A percentile compares a stretch with the other conserved stretches of the same genome.
Conservation (phyloP, 345 rosid genomes). For the Salix exigua region DNA sequence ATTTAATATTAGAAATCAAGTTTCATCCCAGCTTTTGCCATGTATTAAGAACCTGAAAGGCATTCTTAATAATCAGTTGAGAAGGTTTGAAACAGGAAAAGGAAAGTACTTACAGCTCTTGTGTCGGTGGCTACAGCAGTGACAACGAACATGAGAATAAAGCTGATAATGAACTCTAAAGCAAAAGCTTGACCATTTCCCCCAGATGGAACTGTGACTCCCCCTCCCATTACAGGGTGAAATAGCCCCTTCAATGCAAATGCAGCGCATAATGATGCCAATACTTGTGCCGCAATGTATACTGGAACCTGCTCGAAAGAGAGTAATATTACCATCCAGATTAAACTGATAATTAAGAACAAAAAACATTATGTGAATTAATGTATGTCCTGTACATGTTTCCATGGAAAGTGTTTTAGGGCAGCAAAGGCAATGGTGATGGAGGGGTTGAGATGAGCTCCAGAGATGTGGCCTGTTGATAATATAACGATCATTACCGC, state of each 20-base stretch:
- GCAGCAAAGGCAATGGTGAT: slow-evolving; percentile 76
- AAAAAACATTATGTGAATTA: not conserved
- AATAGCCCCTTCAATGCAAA: slow-evolving; percentile 63
- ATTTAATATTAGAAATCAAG: too few relatives aligned
- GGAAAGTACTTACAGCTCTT: slow-evolving; percentile 55
- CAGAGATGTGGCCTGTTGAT: slow-evolving; percentile 82
- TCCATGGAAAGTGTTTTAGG: slow-evolving; percentile 79
- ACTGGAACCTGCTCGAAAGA: slow-evolving; percentile 48
- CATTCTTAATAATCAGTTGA: too few relatives aligned
- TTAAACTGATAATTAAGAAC: not conserved
- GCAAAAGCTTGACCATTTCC: slow-evolving; percentile 65
- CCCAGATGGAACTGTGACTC: slow-evolving; percentile 71
- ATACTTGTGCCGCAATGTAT: slow-evolving; percentile 64
- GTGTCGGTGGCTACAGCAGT: slow-evolving; percentile 95
- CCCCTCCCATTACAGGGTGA: slow-evolving; percentile 70
- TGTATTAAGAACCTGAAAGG: too few relatives aligned
- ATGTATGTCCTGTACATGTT: slow-evolving; percentile 32
- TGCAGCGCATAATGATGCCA: slow-evolving; percentile 70
- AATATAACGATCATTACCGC: slow-evolving; percentile 76
- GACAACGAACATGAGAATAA: slow-evolving; percentile 90
- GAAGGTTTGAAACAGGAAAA: too few relatives aligned
- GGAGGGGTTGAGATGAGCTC: slow-evolving; percentile 88
- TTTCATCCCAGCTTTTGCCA: too few relatives aligned
- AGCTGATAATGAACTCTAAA: slow-evolving; percentile 76
- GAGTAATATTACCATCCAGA: not conserved